Conservation (phyloP, 768 basidiomycete species). For the Erythrobasidium yunnanense region DNA sequence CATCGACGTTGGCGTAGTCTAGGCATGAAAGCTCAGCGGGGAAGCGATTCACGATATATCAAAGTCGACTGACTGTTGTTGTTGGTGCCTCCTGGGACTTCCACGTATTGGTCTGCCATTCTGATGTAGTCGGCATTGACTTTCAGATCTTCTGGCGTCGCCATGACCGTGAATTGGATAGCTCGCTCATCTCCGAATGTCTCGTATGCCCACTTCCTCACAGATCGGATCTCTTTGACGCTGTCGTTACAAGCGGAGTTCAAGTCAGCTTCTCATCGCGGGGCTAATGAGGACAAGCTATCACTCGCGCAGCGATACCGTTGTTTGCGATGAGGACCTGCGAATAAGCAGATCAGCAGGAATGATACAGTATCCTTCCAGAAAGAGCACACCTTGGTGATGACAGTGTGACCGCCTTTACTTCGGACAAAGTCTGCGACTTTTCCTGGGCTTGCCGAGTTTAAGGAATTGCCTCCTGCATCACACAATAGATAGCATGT, state of each 20-base stretch:
- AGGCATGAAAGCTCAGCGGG: neutral
- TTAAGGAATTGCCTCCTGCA: slow-evolving; percentile 85
- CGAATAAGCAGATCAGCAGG: slow-evolving; percentile 13
- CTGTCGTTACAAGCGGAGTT: slow-evolving; percentile 57
- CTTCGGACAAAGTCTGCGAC: slow-evolving; percentile 82
- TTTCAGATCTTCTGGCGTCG: slow-evolving; percentile 94
- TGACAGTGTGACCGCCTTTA: slow-evolving; percentile 92
- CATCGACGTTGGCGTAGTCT: slow-evolving; percentile 94
- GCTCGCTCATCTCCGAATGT: slow-evolving; percentile 92
- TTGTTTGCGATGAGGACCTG: slow-evolving; percentile 98
- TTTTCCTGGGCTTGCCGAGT: slow-evolving; percentile 63
- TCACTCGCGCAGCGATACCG: too few species aligned
- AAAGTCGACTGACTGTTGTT: slow-evolving; percentile 61
- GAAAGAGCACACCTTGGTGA: slow-evolving; percentile 89
- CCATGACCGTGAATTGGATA: slow-evolving; percentile 98
- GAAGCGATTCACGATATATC: neutral
- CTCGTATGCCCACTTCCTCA: slow-evolving; percentile 99
- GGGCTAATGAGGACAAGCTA: too few species aligned
- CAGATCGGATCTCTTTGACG: slow-evolving; percentile 92
- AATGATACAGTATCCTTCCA: neutral
- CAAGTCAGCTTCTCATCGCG: too few species aligned
- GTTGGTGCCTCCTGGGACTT: slow-evolving; percentile 94
- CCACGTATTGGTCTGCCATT: slow-evolving; percentile 98
- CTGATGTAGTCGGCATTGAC: slow-evolving; percentile 99
- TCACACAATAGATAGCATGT: too few species aligned